These are phyloP conservation scores for Gossypioides kirkii DNA, from an alignment of 345 rosid species.

Conservation along the genomic window DNA sequence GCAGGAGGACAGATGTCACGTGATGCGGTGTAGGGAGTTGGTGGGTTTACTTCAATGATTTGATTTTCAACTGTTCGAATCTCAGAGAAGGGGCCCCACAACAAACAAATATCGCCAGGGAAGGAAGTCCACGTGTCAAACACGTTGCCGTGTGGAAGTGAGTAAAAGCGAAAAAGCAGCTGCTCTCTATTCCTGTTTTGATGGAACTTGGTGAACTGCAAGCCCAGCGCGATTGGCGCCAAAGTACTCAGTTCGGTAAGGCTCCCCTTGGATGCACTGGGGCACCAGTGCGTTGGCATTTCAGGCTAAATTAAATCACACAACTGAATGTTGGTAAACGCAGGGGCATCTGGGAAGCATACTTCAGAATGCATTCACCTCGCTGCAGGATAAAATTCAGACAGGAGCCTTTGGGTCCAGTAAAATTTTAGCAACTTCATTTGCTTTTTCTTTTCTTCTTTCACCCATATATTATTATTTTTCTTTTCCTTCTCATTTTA, in stretches of 20 bases:
- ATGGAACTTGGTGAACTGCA: not conserved
- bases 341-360: too few species aligned
- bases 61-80: slow-evolving; percentile 16
- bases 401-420: too few species aligned
- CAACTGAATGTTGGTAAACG: too few species aligned
- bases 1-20: not conserved
- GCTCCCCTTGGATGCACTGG: not conserved
- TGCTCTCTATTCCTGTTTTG: not conserved
- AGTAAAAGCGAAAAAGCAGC: not conserved
- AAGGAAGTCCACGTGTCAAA: slow-evolving; percentile 20
- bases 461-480: too few species aligned
- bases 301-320: too few species aligned
- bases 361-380: too few species aligned
- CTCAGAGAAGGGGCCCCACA: not conserved
- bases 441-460: too few species aligned
- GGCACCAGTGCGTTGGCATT: too few species aligned
- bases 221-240: not conserved
- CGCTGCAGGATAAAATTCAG: too few species aligned
- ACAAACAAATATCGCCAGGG: not conserved
- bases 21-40: not conserved
- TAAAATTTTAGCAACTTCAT: too few species aligned
- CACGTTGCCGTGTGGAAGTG: slow-evolving; percentile 11
- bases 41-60: not conserved
- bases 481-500: too few species aligned
- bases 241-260: not conserved